Evolutionary conservation across 495 filamentous ascomycete species (phyloP), one percentile per base, ranked within the genome.

Genomic region (Talaromyces nanjingensis): DNA sequence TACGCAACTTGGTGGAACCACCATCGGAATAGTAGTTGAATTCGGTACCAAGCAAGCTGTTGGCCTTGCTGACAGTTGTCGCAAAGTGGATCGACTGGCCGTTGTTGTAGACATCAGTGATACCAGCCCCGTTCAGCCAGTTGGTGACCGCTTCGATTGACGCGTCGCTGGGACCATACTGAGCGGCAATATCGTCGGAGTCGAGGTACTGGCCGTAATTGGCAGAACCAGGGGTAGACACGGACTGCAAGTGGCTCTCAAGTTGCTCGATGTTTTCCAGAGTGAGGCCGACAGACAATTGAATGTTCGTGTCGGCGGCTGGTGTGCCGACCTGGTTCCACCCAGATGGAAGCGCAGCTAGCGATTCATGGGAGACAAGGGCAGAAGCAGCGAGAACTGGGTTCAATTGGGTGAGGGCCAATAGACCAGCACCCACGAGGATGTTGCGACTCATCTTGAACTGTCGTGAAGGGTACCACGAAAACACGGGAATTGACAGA

Each of bases 181-280:
- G 72, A 16, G 76, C 71, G n/a, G 82, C 78, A 4, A 87, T 68
- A 45, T 85, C 79, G 4, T 82, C 72, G 20, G 74, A 73, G 53
- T 81, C 78, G 66, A 87, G 70, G 67, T 82, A 83, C 65, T 83
- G 71, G n/a, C 85, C 84, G 64, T 88, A 88, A 54, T 76, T 73
- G 3, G 73, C 68, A 52, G 80, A 68, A 11, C 80, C 80, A 3
- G 85, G 85, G 8, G 84, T 85, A 0, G 85, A 86, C 22, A 88
- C 74, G 52, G 82, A 76, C 24, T 79, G 70, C 62, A 87, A 71
- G 49, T 77, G 80, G 37, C 77, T 74, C 72, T 86, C 81, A 7
- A 88, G 70, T 60, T 83, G 79, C n/a, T 76, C 79, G 9, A 83
- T 65, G 55, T 80, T 84, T 65, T 83, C 74, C 67, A 79, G 77